Evolutionary conservation across 169 alveolate genomes (phyloP).

Genomic region (Babesia bovis): DNA sequence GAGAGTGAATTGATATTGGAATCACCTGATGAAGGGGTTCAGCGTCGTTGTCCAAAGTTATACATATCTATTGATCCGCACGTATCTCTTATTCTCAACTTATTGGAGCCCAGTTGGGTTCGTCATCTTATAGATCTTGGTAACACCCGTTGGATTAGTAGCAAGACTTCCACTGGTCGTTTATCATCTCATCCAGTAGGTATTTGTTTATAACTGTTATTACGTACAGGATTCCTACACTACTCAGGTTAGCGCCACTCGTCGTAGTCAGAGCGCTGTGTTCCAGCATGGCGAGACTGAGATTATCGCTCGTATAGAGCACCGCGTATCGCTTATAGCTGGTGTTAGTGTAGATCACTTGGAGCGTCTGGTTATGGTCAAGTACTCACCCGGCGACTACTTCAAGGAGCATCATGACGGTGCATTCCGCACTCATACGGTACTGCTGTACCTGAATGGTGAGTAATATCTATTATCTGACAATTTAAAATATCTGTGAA

Average conservation of each 20-base stretch:
- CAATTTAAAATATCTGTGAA: not conserved
- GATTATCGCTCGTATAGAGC: conserved; percentile 46
- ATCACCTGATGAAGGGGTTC: conserved; percentile 2
- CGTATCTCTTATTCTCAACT: conserved; percentile 54
- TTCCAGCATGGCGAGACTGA: conserved; percentile 55
- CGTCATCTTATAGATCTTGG: conserved; percentile 36
- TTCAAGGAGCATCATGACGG: conserved; percentile 81
- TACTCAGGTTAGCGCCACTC: conserved; percentile 53
- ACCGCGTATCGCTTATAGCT: conserved; percentile 56
- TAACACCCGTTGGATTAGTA: conserved; percentile 47
- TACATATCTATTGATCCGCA: conserved; percentile 55
- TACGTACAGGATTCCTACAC: conserved; percentile 49
- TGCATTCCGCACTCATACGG: conserved; percentile 71
- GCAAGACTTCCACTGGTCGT: conserved; percentile 62
- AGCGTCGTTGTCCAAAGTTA: conserved; percentile 26
- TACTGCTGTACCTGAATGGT: conserved; percentile 72
- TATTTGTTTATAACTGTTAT: not conserved
- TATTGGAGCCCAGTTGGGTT: conserved; percentile 53
- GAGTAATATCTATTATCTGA: not conserved
- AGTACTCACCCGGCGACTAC: conserved; percentile 73
- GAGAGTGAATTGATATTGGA: conserved; percentile 35
- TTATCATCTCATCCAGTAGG: conserved; percentile 50
- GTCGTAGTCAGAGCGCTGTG: conserved; percentile 54
- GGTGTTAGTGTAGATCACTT: conserved; percentile 56
- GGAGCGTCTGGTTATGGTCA: conserved; percentile 78